These are phyloP conservation scores for Phtheirospermum japonicum DNA, from an alignment of 257 asterid genomes.

Conservation along the genomic window DNA sequence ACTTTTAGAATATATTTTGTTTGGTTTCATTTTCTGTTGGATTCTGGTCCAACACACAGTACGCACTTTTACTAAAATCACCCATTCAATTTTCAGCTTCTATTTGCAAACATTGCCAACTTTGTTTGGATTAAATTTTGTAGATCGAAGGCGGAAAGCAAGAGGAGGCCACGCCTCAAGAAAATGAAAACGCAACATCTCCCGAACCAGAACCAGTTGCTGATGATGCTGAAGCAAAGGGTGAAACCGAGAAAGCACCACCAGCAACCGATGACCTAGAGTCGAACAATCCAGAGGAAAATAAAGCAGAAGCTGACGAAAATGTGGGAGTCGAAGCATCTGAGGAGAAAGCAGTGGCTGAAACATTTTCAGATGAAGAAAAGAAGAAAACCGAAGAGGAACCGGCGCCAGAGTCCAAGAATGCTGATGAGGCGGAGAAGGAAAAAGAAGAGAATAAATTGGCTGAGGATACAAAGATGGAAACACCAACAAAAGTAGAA, in stretches of 20 bases:
- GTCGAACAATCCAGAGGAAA: constrained; percentile 16
- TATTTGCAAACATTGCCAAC: not conserved
- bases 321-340: constrained; percentile 17
- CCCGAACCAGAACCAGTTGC: not conserved
- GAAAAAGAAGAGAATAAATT: no score
- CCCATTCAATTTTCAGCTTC: not conserved
- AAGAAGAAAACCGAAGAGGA: constrained; percentile 27
- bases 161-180: constrained; percentile 24
- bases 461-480: not conserved
- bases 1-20: no score
- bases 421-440: no score
- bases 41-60: not conserved
- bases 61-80: no score
- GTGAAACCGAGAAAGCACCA: constrained; percentile 15
- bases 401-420: no score
- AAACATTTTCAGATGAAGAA: constrained; percentile 19
- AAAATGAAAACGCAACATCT: not conserved
- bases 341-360: constrained; percentile 24
- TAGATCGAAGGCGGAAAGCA: constrained; percentile 24
- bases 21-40: not conserved
- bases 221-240: not conserved
- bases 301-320: constrained; percentile 15
- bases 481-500: not conserved
- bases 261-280: constrained; percentile 16
- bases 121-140: constrained; percentile 3